phyloP scores from a whole-genome alignment of 768 basidiomycete species.

The Tricholoma hemisulphureum region DNA sequence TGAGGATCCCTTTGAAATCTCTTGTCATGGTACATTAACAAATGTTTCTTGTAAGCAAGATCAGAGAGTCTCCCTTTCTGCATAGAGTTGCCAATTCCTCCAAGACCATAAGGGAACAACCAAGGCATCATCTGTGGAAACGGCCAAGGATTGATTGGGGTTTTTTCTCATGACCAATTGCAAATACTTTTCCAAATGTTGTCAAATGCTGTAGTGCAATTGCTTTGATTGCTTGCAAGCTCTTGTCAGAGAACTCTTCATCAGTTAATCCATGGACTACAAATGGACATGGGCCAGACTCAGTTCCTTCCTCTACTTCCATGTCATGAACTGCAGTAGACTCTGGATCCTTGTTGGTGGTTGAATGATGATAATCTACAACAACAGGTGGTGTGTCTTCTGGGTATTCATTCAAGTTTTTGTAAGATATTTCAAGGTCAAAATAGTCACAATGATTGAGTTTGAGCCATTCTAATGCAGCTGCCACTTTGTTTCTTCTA shows the following conservation, averaged over 20 bases:
- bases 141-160: constrained; percentile 25
- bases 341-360: constrained; percentile 22
- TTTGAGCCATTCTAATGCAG: constrained; percentile 35
- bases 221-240: constrained; percentile 14
- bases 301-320: constrained; percentile 27
- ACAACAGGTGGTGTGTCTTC: constrained; percentile 20
- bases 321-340: constrained; percentile 25
- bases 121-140: constrained; percentile 44
- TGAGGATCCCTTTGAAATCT: neutral
- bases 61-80: no score
- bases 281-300: constrained; percentile 33
- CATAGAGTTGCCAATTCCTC: constrained; percentile 14
- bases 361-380: constrained; percentile 18
- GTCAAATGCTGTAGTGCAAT: constrained; percentile 29
- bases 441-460: constrained; percentile 34
- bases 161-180: constrained; percentile 20
- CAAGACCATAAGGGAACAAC: constrained; percentile 40
- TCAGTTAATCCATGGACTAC: constrained; percentile 36
- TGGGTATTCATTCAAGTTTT: constrained; percentile 23
- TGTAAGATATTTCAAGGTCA: constrained; percentile 29
- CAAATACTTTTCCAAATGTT: constrained; percentile 22
- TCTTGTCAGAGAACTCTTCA: constrained; percentile 19
- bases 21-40: neutral
- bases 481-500: neutral
- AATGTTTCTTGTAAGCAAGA: no score